A percentile compares a stretch with the other conserved stretches of the same genome.
phyloP scores from a whole-genome alignment of 345 rosid species.

The Citrus reticulata region DNA sequence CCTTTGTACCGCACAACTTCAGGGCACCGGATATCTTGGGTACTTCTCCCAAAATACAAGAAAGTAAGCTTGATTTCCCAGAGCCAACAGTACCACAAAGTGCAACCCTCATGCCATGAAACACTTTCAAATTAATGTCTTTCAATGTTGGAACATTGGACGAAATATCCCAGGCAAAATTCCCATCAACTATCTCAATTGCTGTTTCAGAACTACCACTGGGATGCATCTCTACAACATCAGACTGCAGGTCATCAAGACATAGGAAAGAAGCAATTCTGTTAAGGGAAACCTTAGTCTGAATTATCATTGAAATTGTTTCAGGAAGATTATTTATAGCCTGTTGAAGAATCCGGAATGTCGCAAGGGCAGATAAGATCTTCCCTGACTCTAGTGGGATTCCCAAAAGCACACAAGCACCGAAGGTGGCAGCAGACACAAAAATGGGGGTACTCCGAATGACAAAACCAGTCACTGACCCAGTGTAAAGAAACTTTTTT shows the following conservation, averaged over 20 bases:
- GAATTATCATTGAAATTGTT: conserved; percentile 55
- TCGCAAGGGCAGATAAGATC: conserved; percentile 73
- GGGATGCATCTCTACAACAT: conserved; percentile 45
- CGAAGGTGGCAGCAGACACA: conserved; percentile 56
- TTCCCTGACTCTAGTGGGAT: conserved; percentile 67
- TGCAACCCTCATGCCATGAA: conserved; percentile 66
- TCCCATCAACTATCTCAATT: conserved; percentile 46
- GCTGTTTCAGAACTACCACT: conserved; percentile 38
- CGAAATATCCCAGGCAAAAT: conserved; percentile 57
- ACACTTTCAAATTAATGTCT: conserved; percentile 50
- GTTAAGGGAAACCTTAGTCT: conserved; percentile 67
- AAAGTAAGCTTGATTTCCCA: conserved; percentile 74
- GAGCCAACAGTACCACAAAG: conserved; percentile 82
- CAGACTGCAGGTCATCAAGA: conserved; percentile 47
- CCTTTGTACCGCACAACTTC: conserved; percentile 63
- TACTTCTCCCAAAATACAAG: conserved; percentile 67
- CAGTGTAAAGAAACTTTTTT: conserved; percentile 46
- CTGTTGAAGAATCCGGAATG: conserved; percentile 59
- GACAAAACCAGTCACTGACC: conserved; percentile 44
- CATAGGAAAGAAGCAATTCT: conserved; percentile 59
- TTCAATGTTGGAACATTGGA: conserved; percentile 41
- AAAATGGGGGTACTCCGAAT: conserved; percentile 67
- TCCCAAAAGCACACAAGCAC: conserved; percentile 53
- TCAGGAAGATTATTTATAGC: conserved; percentile 63
- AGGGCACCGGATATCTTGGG: conserved; percentile 60